Conservation (phyloP, 345 rosid genomes). For the Salix viminalis region DNA sequence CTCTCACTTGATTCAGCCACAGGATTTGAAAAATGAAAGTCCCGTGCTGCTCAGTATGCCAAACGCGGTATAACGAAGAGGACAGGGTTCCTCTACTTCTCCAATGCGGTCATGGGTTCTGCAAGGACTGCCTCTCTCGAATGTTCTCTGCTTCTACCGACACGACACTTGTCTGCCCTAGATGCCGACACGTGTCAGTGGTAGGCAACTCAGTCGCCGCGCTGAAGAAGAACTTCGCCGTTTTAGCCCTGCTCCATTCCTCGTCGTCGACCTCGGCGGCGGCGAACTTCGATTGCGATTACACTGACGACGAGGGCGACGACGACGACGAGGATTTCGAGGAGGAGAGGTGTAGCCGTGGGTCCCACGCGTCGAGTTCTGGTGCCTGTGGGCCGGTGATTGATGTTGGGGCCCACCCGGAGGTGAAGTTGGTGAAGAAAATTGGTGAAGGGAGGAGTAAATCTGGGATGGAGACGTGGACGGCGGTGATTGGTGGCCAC, state of each 20-base stretch:
- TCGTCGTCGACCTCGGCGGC: constrained; percentile 20
- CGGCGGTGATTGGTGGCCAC: constrained; percentile 44
- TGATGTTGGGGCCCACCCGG: constrained; percentile 69
- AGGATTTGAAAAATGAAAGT: constrained; percentile 43
- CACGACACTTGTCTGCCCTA: constrained; percentile 72
- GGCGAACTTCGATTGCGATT: constrained; percentile 61
- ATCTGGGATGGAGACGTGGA: constrained; percentile 77
- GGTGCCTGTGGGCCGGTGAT: constrained; percentile 67
- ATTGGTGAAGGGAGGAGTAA: constrained; percentile 62
- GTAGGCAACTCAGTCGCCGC: constrained; percentile 93
- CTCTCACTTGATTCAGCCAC: not conserved
- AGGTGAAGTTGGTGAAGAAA: constrained; percentile 52
- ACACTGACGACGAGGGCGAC: constrained; percentile 66
- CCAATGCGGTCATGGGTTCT: constrained; percentile 95
- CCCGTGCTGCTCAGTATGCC: constrained; percentile 89
- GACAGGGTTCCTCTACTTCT: constrained; percentile 86
- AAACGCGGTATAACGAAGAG: constrained; percentile 82
- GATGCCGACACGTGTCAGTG: constrained; percentile 83
- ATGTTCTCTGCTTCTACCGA: constrained; percentile 89
- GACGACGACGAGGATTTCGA: constrained; percentile 15
- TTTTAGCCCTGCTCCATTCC: constrained; percentile 68
- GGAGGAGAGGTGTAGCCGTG: constrained; percentile 42
- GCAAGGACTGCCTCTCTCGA: constrained; percentile 76
- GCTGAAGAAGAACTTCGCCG: constrained; percentile 76
- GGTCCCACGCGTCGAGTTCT: constrained; percentile 61